Conservation (phyloP, 805 yeast species). For the Dipodascopsis tothii region DNA sequence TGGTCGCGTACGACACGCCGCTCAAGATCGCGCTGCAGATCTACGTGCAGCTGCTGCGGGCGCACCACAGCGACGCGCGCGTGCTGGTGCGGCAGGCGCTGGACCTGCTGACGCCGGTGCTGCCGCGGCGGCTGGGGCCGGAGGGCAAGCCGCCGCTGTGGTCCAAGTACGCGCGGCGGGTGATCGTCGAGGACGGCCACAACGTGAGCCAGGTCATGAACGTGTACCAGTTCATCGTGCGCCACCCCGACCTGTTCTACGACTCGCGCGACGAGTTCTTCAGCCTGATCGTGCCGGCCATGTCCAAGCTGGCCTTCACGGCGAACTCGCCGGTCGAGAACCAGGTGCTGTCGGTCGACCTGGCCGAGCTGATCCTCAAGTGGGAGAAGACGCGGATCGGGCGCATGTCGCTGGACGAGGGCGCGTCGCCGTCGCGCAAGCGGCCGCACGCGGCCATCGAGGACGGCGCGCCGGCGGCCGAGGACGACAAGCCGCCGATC, state of each 20-base stretch:
- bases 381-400: slow-evolving; percentile 54
- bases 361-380: slow-evolving; percentile 72
- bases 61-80: slow-evolving; percentile 79
- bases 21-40: slow-evolving; percentile 82
- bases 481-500: slow-evolving; percentile 19
- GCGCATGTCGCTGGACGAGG: slow-evolving; percentile 1
- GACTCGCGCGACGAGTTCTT: slow-evolving; percentile 83
- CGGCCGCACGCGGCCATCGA: slow-evolving; percentile 5
- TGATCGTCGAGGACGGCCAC: slow-evolving; percentile 81
- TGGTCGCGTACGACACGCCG: slow-evolving; percentile 82
- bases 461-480: slow-evolving; percentile 11
- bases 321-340: slow-evolving; percentile 63
- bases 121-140: slow-evolving; percentile 20
- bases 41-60: slow-evolving; percentile 78
- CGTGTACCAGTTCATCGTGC: slow-evolving; percentile 81
- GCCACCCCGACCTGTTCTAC: slow-evolving; percentile 76
- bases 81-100: slow-evolving; percentile 78
- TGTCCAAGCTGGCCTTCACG: slow-evolving; percentile 78
- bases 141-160: slow-evolving; percentile 43
- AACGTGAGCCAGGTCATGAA: slow-evolving; percentile 78
- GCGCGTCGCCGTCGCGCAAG: slow-evolving; percentile 17
- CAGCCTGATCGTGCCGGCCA: slow-evolving; percentile 79
- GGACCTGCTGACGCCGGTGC: slow-evolving; percentile 72
- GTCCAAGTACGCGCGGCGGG: slow-evolving; percentile 93
- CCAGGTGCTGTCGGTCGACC: slow-evolving; percentile 77